Base-by-base conservation (phyloP, 2,329 filamentous ascomycete genomes). In the Cyclaneusma minus region DNA sequence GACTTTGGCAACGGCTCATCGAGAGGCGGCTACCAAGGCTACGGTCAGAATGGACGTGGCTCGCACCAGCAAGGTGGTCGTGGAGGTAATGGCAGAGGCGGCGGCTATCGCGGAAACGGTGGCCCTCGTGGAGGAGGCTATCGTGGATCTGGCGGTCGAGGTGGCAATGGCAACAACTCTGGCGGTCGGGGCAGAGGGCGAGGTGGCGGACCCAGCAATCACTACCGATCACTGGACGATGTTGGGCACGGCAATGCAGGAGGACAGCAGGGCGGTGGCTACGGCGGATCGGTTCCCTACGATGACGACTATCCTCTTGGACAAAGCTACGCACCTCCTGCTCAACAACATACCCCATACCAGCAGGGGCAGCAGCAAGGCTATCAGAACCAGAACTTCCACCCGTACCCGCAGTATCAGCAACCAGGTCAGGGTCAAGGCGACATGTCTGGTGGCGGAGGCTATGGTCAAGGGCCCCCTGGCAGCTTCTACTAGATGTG, bases 211-310 rank as follows among this genome's bases (percentile, higher is more conserved):
- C 59, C 60, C 14, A 53, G 56, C 30, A 56, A 61, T 33, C 54
- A 58, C 22, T 81, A 82, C 45, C 62, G 64, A 30, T 80, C 73
- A 2, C 57, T 81, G 2, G 76, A 81, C 44, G 76, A 82, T 38
- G 58, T 72, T 15, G 43, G 54, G 32, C 54, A 58, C 18, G 52
- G 51, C 16, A 55, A 54, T 7, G 55, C 52, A 24, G 48, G 49
- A 7, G 43, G 50, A 33, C 46, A 48, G 19, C 24, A 28, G 4
- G 32, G 37, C 3, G 36, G 41, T 20, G 29, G 29, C 5, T 48
- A 47, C 32, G 42, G 44, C 18, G 38, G 39, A 9, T 41, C 38
- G 6, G 42, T 48, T 9, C 35, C 44, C 2, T 48, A 50, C 27
- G 47, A 50, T 24, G 46, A 50, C 25, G 48, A 48, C 27, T 45